Conservation (phyloP, 2,329 filamentous ascomycete genomes). For the Fusarium foetens region DNA sequence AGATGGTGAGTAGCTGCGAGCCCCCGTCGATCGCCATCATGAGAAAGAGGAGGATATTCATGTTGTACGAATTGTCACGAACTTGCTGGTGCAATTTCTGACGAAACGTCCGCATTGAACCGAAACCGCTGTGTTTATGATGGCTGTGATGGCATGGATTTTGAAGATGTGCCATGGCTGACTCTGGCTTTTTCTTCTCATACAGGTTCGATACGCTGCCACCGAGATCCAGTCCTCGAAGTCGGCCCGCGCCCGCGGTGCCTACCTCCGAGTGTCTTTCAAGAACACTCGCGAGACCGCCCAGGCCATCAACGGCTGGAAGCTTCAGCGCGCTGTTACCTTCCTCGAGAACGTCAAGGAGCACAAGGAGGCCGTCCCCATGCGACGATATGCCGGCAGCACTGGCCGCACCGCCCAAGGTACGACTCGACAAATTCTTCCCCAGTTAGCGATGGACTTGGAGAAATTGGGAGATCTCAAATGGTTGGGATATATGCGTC, state of each 20-base stretch:
- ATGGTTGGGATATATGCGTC: conserved; percentile 3
- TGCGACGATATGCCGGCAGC: conserved; percentile 96
- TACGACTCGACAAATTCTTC: conserved; percentile 65
- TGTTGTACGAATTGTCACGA: conserved; percentile 17
- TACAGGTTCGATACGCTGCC: conserved; percentile 93
- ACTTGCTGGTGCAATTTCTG: conserved; percentile 26
- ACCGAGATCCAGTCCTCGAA: conserved; percentile 87
- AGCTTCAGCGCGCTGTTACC: conserved; percentile 90
- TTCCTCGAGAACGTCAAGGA: conserved; percentile 99
- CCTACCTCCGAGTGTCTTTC: conserved; percentile 99
- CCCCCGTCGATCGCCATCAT: conserved; percentile 37
- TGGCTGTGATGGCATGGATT: conserved; percentile 12
- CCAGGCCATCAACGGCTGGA: conserved; percentile 99
- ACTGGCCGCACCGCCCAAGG: conserved; percentile 97
- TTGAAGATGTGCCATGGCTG: conserved; percentile 32
- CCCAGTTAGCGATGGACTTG: conserved; percentile 10
- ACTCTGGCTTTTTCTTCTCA: conserved; percentile 35
- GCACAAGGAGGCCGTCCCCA: conserved; percentile 97
- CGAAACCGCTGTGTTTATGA: not conserved
- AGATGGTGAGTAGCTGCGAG: conserved; percentile 63
- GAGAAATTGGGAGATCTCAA: conserved; percentile 9
- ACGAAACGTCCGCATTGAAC: conserved; percentile 4
- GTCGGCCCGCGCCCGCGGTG: conserved; percentile 97
- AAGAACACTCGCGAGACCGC: conserved; percentile 99
- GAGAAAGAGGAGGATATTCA: conserved; percentile 36